Conservation (phyloP, 2,329 filamentous ascomycete genomes). For the Apiospora aurea region DNA sequence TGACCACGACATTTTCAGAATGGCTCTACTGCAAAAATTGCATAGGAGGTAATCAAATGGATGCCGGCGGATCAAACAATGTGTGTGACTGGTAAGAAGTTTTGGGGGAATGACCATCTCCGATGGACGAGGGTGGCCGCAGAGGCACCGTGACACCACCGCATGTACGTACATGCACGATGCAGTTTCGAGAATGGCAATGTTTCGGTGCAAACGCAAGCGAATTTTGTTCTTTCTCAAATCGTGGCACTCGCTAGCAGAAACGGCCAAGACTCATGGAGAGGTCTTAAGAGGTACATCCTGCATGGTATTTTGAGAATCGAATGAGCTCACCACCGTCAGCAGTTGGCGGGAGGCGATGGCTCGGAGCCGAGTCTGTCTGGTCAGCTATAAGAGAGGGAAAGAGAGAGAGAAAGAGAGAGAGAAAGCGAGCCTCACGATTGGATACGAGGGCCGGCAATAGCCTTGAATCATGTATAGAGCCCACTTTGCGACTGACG, state of each 20-base stretch:
- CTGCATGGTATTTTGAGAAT: not conserved
- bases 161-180: conserved; percentile 11
- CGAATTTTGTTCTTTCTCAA: not conserved
- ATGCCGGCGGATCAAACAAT: not conserved
- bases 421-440: not conserved
- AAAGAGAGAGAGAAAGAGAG: not conserved
- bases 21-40: not conserved
- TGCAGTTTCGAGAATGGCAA: conserved; percentile 17
- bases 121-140: conserved; percentile 17
- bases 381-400: not conserved
- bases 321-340: not conserved
- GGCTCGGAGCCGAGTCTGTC: not conserved
- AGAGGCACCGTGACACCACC: conserved; percentile 4
- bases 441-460: not conserved
- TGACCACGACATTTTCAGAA: not conserved
- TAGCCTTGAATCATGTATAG: not conserved
- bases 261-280: not conserved
- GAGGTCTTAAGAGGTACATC: not conserved
- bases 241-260: conserved; percentile 4
- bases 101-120: not conserved
- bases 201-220: conserved; percentile 17
- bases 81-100: conserved; percentile 8
- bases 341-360: not conserved
- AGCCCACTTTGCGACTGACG: not conserved
- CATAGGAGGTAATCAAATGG: not conserved